phyloP scores from a whole-genome alignment of 345 rosid species.

The Sisymbrium altissimum region DNA sequence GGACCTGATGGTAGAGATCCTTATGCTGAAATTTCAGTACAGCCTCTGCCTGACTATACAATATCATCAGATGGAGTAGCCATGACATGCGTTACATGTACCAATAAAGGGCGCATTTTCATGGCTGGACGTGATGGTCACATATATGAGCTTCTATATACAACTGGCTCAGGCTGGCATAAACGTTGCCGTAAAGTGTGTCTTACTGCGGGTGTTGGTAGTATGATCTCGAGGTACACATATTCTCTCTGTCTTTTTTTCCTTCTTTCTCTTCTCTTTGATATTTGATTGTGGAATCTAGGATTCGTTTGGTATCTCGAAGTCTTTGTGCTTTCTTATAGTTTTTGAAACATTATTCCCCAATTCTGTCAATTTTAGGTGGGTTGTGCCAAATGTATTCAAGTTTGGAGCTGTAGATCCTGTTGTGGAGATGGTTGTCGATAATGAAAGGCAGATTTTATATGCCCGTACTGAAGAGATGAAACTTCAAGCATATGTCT shows the following conservation, averaged over 20 bases:
- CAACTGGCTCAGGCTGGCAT: slow-evolving; percentile 90
- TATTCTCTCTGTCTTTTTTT: neutral
- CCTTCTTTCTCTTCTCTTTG: neutral
- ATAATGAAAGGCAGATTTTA: slow-evolving; percentile 88
- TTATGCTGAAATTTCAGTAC: slow-evolving; percentile 84
- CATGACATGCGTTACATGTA: slow-evolving; percentile 80
- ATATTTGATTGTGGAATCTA: slow-evolving; percentile 5
- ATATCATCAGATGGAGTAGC: slow-evolving; percentile 91
- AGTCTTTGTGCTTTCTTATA: neutral
- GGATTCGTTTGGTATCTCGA: neutral
- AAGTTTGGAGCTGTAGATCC: slow-evolving; percentile 95
- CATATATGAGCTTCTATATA: slow-evolving; percentile 77
- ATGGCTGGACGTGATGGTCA: slow-evolving; percentile 95
- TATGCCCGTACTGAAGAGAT: slow-evolving; percentile 92
- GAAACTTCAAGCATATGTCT: slow-evolving; percentile 85
- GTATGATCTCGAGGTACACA: slow-evolving; percentile 81
- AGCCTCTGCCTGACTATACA: slow-evolving; percentile 84
- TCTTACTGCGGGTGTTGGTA: slow-evolving; percentile 92
- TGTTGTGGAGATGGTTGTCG: slow-evolving; percentile 86
- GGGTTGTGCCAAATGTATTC: slow-evolving; percentile 92
- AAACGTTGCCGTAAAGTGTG: slow-evolving; percentile 91
- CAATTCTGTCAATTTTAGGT: slow-evolving; percentile 51
- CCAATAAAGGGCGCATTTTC: slow-evolving; percentile 87
- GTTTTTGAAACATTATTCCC: neutral
- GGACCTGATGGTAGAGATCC: slow-evolving; percentile 87